These are phyloP conservation scores for Penicillium sp. DNA, from an alignment of 2,329 filamentous ascomycete species.

Conservation along the genomic window DNA sequence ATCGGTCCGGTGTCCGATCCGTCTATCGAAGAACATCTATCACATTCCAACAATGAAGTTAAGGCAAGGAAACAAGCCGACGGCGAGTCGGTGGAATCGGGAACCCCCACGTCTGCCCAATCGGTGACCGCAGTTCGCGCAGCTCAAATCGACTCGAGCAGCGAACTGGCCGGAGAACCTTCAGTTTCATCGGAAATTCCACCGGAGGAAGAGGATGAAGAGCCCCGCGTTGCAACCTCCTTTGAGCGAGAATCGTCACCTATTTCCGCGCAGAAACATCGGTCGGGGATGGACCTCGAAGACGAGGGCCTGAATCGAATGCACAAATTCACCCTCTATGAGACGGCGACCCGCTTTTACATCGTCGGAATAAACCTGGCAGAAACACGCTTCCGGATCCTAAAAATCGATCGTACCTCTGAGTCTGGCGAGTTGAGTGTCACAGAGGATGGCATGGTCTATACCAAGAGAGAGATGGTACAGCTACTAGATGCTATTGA, in stretches of 20 bases:
- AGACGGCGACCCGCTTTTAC: constrained; percentile 91
- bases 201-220: constrained; percentile 49
- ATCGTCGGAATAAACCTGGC: constrained; percentile 91
- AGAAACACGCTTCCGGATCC: constrained; percentile 83
- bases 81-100: constrained; percentile 14
- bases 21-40: constrained; percentile 19
- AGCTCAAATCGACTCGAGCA: constrained; percentile 16
- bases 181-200: constrained; percentile 31
- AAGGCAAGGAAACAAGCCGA: constrained; percentile 18
- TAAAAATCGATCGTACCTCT: constrained; percentile 92
- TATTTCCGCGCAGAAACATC: constrained; percentile 43
- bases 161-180: constrained; percentile 21
- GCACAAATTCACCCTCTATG: constrained; percentile 98
- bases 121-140: constrained; percentile 8
- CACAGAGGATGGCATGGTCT: constrained; percentile 92
- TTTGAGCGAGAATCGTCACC: constrained; percentile 49
- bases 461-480: constrained; percentile 89
- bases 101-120: constrained; percentile 19
- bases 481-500: constrained; percentile 93
- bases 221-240: constrained; percentile 49
- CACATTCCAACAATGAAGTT: constrained; percentile 9
- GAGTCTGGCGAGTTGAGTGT: constrained; percentile 79
- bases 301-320: constrained; percentile 64
- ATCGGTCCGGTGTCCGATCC: constrained; percentile 26
- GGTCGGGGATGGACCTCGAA: constrained; percentile 39